phyloP scores from a whole-genome alignment of 176 grass and related monocot genomes.

The Microstegium vimineum region DNA sequence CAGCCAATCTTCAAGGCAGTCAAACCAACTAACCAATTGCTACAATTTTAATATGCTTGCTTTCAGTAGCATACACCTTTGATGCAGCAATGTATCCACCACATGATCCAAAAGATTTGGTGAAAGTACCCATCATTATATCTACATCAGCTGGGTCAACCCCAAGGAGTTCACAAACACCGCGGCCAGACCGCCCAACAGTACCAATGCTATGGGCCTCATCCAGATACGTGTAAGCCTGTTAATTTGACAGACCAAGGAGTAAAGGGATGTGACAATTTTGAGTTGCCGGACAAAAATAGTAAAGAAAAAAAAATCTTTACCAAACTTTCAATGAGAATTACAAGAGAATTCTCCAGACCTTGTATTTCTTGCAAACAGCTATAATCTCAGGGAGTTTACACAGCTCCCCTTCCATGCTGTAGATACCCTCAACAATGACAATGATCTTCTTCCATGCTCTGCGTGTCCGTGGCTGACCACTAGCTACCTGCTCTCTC shows the following conservation, averaged over 20 bases:
- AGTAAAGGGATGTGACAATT: neutral
- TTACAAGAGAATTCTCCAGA: constrained; percentile 16
- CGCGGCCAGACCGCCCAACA: constrained; percentile 70
- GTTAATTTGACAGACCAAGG: neutral
- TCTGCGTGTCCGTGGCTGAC: constrained; percentile 65
- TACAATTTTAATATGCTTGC: neutral
- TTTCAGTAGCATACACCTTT: constrained; percentile 30
- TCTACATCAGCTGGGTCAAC: constrained; percentile 73
- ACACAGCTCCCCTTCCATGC: constrained; percentile 90
- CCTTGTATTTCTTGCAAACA: constrained; percentile 95
- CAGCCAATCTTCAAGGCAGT: constrained; percentile 4
- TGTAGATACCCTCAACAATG: constrained; percentile 84
- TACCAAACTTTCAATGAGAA: neutral
- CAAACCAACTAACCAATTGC: neutral
- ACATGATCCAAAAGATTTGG: constrained; percentile 81
- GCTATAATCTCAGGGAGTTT: constrained; percentile 81
- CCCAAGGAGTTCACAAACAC: constrained; percentile 82
- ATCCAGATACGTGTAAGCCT: constrained; percentile 86
- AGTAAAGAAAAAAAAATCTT: neutral
- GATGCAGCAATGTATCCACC: constrained; percentile 91
- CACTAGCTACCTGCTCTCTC: constrained; percentile 71
- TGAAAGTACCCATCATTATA: constrained; percentile 94
- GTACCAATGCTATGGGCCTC: constrained; percentile 82
- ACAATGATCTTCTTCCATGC: constrained; percentile 94
- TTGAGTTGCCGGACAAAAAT: constrained; percentile 9